Evolutionary conservation across 345 rosid genomes (phyloP), one percentile per base, ranked within the genome.

Genomic region (Sisymbrium altissimum): DNA sequence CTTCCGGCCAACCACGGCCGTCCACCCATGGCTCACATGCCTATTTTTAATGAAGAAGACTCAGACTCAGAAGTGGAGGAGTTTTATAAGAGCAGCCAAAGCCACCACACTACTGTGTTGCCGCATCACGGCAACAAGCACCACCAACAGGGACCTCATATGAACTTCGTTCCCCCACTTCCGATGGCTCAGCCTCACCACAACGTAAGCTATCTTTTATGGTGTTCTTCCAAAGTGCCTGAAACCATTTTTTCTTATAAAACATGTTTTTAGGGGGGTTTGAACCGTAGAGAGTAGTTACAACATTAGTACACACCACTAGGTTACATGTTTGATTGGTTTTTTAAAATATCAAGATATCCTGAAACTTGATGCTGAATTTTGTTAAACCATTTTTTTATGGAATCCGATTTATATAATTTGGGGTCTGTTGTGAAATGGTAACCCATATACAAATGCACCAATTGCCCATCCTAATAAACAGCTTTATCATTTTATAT

Each of bases 11-110:
- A 53, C 52, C 75, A 76, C 35, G 70, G 74, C 18, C 74, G 75
- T 69, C 57, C 75, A 53, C 70, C 74, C 35, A 62, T 76, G 79
- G 1, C 50, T 68, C 74, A 53, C 50, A 75, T 68, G 79, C 6
- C 74, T 35, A 18, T 11, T 19, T 69, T 49, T 15, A 65, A 53
- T 10, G 74, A 76, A 44, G 79, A 67, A 56, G 62, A 74, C 32
- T 33, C 43, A 11, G 63, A 68, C 30, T 75, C 79, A 36, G 74
- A 75, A 12, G 57, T 32, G 30, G 79, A 65, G 33, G 78, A 76
- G 36, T 44, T 3, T 41, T 68, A 7, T 62, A 36, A 62, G 59
- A 44, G 52, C 19, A 43, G 32, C 29, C 36, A 0, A 1, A 54
- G 14, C 39, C 65, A 75, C 45, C 79, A 59, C 54, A 33, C 43